Conservation (phyloP, 2,329 filamentous ascomycete species). For the Furcasterigmium furcatum region DNA sequence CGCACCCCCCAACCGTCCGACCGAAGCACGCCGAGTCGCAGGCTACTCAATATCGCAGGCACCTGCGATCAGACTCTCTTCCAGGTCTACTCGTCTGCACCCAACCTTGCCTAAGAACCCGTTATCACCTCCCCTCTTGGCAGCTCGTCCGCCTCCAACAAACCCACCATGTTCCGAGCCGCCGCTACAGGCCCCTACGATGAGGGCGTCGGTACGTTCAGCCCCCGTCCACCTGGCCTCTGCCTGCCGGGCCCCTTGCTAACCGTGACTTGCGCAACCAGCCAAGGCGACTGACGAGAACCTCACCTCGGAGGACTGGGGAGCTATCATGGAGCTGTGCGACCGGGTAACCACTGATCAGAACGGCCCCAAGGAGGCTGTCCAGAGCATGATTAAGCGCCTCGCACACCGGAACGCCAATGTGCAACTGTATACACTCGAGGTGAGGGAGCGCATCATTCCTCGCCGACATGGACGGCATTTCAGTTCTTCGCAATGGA, state of each 20-base stretch:
- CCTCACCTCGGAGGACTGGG: constrained; percentile 77
- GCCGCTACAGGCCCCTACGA: constrained; percentile 56
- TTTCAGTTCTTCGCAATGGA: no score
- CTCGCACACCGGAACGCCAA: constrained; percentile 93
- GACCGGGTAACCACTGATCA: constrained; percentile 53
- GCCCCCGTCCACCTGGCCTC: no score
- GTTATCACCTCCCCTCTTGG: constrained; percentile 1
- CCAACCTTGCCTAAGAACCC: neutral
- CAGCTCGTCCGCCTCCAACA: constrained; percentile 10
- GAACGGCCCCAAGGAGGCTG: constrained; percentile 74
- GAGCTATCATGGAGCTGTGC: constrained; percentile 61
- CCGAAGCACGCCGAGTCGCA: no score
- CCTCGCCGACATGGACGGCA: no score
- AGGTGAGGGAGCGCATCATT: no score
- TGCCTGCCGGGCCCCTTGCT: no score
- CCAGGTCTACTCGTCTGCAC: neutral
- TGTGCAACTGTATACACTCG: constrained; percentile 91
- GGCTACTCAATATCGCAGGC: no score
- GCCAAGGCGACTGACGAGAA: constrained; percentile 93
- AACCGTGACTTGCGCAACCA: constrained; percentile 19
- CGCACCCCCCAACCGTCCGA: no score
- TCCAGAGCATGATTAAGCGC: constrained; percentile 87
- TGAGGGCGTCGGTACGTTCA: constrained; percentile 53
- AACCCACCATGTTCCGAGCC: constrained; percentile 53
- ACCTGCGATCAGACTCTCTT: no score